Base-by-base conservation (phyloP, 2,329 filamentous ascomycete species). In the Monosporascus sp. region DNA sequence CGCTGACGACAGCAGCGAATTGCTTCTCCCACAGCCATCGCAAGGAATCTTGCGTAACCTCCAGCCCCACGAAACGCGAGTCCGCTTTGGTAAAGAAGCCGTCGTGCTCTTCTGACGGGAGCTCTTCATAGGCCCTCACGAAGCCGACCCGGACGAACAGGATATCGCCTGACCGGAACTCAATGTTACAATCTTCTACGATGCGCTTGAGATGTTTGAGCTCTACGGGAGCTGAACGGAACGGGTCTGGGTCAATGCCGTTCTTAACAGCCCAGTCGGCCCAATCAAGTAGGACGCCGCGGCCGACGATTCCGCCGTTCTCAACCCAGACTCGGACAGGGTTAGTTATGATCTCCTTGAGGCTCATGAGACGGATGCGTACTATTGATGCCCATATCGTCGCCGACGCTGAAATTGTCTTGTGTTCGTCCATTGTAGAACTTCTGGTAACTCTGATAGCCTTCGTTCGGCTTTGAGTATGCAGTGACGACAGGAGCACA, bases 261-360 rank as follows among this genome's bases (percentile, higher is more conserved):
- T 53, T 51, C 49, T 50, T 52, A 15, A 48, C 49, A 11, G 48
- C 72, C 38, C 55, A 53, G 53, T 31, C 42, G 9, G 22, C 42
- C 42, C 42, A 76, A 64, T 78, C 75, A 20, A 78, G 60, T 20
- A 78, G 67, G n/a, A 78, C 69, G n/a, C 74, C 74, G 5, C 75
- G 71, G 31, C 74, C 74, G 47, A 74, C 69, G 25, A 76, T 70
- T 3, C 72, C 71, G 25, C 70, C 70, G 2, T 66, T 66, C 39
- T 69, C 64, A 9, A 65, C 67, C 65, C 64, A 70, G 36, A 67
- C 71, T 69, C 59, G n/a, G 11, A 31, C 7, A 5, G 17, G 4
- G n/a, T 46, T 46, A 46, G 42, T 46, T 18, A 39, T 51, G 18
- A 56, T 20, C 1, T 49, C 18, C 14, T 22, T 44, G 18, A 25